Conservation (phyloP, 768 basidiomycete species). For the Mycena galericulata region DNA sequence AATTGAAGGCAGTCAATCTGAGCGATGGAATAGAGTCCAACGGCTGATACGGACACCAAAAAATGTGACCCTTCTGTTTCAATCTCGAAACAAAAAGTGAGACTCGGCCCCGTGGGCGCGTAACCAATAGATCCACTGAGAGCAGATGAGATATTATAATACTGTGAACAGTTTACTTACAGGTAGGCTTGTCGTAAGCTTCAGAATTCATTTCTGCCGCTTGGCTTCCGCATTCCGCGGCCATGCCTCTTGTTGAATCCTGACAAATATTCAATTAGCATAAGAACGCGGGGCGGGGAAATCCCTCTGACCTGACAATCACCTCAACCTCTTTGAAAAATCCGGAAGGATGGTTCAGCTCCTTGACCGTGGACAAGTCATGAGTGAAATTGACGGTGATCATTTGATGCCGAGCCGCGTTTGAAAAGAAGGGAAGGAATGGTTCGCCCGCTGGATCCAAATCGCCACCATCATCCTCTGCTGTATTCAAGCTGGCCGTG, state of each 20-base stretch:
- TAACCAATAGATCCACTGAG: neutral
- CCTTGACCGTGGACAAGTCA: conserved; percentile 3
- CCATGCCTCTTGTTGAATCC: neutral
- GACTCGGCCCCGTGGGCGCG: neutral
- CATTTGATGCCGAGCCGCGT: neutral
- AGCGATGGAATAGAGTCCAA: too few species aligned
- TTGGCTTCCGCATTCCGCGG: neutral
- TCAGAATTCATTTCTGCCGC: neutral
- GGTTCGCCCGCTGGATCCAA: too few species aligned
- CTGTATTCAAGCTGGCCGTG: too few species aligned
- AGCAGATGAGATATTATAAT: neutral
- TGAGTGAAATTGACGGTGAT: conserved; percentile 8
- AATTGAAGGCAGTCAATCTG: too few species aligned
- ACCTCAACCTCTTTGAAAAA: conserved; percentile 8
- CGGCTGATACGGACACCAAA: too few species aligned
- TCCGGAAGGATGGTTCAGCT: conserved; percentile 6
- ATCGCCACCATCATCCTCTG: too few species aligned
- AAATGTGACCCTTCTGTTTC: too few species aligned
- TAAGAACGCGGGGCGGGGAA: too few species aligned
- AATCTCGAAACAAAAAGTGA: neutral
- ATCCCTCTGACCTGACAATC: neutral
- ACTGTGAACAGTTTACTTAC: neutral
- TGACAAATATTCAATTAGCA: neutral
- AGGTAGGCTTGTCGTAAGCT: neutral
- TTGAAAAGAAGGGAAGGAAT: too few species aligned